Base-by-base conservation (phyloP, 768 basidiomycete species). In the Scleroderma citrinum region DNA sequence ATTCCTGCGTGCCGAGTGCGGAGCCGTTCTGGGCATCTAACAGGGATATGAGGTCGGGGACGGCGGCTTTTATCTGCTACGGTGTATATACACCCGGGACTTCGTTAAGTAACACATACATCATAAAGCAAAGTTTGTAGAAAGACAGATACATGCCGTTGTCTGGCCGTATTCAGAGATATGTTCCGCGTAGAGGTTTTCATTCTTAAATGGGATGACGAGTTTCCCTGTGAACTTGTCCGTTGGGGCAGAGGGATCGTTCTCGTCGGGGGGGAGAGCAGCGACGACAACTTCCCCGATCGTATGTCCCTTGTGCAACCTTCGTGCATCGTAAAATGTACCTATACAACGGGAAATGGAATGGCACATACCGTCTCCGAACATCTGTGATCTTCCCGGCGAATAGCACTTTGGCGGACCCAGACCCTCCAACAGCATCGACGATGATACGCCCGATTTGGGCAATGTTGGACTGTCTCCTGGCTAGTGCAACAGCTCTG, bases 41-140 rank as follows among this genome's bases (percentile, higher is more conserved):
- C 11, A 85, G 76, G 0, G 76, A 69, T 47, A 85, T 82, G 21
- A 86, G 69, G 60, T 85, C 83, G 3, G 83, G 84, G 11, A 86
- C 83, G 30, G 74, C 72, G 29, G 74, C 77, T 1, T 77, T 64
- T 34, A 80, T 66, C 73, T 77, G 35, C 21, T 50, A 55, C 3
- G 35, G 57, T 52, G 23, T 57, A 44, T 2, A 51, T n/a, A n/a
- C n/a, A n/a, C n/a, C n/a, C n/a, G 49, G 17, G 4, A 14, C n/a
- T 34, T 55, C 43, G 57, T 43, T 35, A 13, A 24, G 7, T n/a
- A 24, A 21, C 21, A 29, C 11, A 35, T 21, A 17, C n/a, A 47
- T 40, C 29, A 44, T 13, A 44, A 36, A 49, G 13, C 16, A 38
- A 26, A n/a, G n/a, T n/a, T n/a, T n/a, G n/a, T n/a, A n/a, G n/a